phyloP scores from a whole-genome alignment of 192 early-diverging fungal species.

The Coemansia sp. region DNA sequence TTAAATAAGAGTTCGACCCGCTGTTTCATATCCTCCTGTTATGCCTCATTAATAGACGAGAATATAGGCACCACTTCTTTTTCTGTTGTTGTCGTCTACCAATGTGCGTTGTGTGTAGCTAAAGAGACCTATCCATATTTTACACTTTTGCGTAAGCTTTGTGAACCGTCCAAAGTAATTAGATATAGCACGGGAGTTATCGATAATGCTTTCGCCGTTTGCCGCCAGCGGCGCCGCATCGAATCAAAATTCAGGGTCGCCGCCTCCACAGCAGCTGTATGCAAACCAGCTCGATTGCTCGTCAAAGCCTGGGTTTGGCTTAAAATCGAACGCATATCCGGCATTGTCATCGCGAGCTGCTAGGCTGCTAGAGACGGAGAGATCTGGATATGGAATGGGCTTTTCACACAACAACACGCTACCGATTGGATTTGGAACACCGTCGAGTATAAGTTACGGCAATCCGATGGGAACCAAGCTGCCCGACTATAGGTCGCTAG shows the following conservation, averaged over 20 bases:
- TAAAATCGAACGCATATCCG: constrained; percentile 3
- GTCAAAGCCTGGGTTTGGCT: not conserved
- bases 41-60: not conserved
- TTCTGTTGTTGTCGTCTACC: constrained; percentile 7
- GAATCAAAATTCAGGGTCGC: not conserved
- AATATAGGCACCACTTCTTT: not conserved
- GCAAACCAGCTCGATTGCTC: constrained; percentile 7
- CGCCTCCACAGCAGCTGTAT: not conserved
- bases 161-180: not conserved
- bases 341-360: constrained; percentile 12
- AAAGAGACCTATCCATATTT: not conserved
- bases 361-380: not conserved
- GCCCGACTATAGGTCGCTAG: constrained; percentile 7
- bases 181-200: not conserved
- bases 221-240: not conserved
- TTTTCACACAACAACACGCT: not conserved
- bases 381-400: not conserved
- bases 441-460: constrained; percentile 12
- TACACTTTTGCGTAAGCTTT: not conserved
- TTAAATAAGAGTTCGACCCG: not conserved
- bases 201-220: constrained; percentile 17
- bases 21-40: constrained; percentile 8
- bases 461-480: not conserved
- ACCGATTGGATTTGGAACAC: constrained; percentile 10
- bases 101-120: not conserved